phyloP scores from a whole-genome alignment of 768 basidiomycete genomes.

The Lactarius sanguifluus region DNA sequence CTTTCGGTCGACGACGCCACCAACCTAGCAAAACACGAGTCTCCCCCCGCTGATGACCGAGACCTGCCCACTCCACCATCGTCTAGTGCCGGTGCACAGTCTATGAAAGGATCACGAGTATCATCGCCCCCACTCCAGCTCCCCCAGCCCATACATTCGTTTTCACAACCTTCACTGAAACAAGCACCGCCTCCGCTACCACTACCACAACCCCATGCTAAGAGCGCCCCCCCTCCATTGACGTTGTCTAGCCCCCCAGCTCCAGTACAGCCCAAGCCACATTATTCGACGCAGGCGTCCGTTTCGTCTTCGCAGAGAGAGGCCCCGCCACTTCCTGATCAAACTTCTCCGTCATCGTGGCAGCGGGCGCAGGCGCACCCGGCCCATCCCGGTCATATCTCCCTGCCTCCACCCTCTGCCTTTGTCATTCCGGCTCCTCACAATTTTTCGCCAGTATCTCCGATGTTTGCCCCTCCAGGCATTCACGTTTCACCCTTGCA shows the following conservation, averaged over 20 bases:
- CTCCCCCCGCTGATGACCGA: slow-evolving; percentile 5
- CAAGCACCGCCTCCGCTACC: slow-evolving; percentile 16
- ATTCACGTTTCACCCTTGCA: slow-evolving; percentile 23
- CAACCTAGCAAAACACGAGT: slow-evolving; percentile 4
- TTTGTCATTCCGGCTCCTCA: slow-evolving; percentile 43
- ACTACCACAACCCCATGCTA: slow-evolving; percentile 3
- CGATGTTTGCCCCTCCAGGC: slow-evolving; percentile 35
- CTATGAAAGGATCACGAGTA: slow-evolving; percentile 19
- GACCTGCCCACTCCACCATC: slow-evolving; percentile 29
- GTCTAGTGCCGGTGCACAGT: slow-evolving; percentile 24
- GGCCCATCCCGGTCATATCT: slow-evolving; percentile 69
- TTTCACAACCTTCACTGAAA: slow-evolving; percentile 11
- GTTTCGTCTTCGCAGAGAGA: slow-evolving; percentile 15
- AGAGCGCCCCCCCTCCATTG: slow-evolving; percentile 6
- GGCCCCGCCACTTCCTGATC: slow-evolving; percentile 12
- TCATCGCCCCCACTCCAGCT: slow-evolving; percentile 20
- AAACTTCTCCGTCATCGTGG: slow-evolving; percentile 26
- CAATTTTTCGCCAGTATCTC: slow-evolving; percentile 31
- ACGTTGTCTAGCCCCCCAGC: slow-evolving; percentile 3
- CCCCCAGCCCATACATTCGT: slow-evolving; percentile 11
- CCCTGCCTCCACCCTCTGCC: slow-evolving; percentile 59
- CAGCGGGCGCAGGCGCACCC: slow-evolving; percentile 37
- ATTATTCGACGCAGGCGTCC: slow-evolving; percentile 1
- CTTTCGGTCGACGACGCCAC: not conserved
- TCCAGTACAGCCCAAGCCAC: not conserved